Evolutionary conservation across 345 rosid species (phyloP).

Genomic region (Camelina hispida): DNA sequence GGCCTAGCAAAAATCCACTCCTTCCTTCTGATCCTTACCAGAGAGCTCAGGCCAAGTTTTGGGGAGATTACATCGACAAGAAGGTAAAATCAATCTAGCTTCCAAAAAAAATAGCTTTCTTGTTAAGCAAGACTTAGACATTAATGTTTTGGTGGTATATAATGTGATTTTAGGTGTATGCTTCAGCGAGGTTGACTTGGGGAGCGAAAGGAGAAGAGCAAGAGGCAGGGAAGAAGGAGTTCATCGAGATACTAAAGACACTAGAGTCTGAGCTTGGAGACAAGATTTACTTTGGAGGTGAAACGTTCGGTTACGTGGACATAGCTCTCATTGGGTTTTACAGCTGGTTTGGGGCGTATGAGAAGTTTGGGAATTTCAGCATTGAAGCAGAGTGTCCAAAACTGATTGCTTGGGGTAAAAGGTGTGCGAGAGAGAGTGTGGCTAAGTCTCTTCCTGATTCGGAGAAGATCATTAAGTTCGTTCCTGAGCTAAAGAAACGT

Average conservation of each 20-base stretch:
- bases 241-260: constrained; percentile 15
- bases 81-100: constrained; percentile 19
- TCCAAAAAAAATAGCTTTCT: background rate
- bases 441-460: constrained; percentile 32
- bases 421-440: constrained; percentile 47
- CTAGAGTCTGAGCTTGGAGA: constrained; percentile 31
- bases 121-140: background rate
- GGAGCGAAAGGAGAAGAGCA: constrained; percentile 31
- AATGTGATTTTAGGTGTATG: constrained; percentile 25
- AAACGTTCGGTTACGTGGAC: constrained; percentile 25
- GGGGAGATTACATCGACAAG: constrained; percentile 35
- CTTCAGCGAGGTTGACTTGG: constrained; percentile 25
- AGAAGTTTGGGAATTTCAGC: constrained; percentile 45
- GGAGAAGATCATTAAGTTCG: background rate
- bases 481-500: constrained; percentile 4
- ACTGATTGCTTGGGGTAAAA: constrained; percentile 44
- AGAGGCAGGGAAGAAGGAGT: constrained; percentile 32
- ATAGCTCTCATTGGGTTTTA: constrained; percentile 32
- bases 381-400: constrained; percentile 45
- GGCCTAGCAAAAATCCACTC: background rate
- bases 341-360: constrained; percentile 41
- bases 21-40: constrained; percentile 30
- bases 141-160: background rate
- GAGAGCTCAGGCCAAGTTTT: constrained; percentile 30
- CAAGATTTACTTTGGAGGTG: constrained; percentile 33